These are phyloP conservation scores for Candida awuae DNA, from an alignment of 805 yeast species.

Conservation along the genomic window DNA sequence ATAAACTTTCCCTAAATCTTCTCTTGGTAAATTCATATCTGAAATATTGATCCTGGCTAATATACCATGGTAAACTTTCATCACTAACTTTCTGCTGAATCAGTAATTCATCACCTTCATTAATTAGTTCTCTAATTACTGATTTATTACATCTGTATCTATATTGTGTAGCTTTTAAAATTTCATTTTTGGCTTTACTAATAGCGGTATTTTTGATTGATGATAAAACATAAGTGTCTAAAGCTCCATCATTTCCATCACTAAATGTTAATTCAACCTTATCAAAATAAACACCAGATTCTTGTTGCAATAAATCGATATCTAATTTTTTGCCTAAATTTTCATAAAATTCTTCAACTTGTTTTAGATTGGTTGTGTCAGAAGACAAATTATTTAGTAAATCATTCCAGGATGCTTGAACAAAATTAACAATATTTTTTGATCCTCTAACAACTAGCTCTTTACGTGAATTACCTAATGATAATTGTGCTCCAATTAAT, in stretches of 20 bases:
- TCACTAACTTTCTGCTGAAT: slow-evolving; percentile 15
- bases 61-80: slow-evolving; percentile 27
- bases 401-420: slow-evolving; percentile 29
- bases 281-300: slow-evolving; percentile 29
- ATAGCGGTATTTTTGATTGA: slow-evolving; percentile 22
- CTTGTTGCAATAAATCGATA: slow-evolving; percentile 17
- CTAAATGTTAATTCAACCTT: slow-evolving; percentile 10
- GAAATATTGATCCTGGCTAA: slow-evolving; percentile 16
- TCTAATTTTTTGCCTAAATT: slow-evolving; percentile 18
- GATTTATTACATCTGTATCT: slow-evolving; percentile 16
- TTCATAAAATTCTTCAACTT: slow-evolving; percentile 15
- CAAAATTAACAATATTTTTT: slow-evolving; percentile 23
- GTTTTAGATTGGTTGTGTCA: slow-evolving; percentile 17
- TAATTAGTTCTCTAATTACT: slow-evolving; percentile 8
- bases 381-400: slow-evolving; percentile 23
- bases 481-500: slow-evolving; percentile 28
- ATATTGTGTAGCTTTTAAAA: slow-evolving; percentile 24
- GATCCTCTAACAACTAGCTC: slow-evolving; percentile 26
- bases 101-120: not conserved
- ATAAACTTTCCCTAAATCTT: slow-evolving; percentile 11
- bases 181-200: slow-evolving; percentile 20
- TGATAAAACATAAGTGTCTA: slow-evolving; percentile 22
- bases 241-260: slow-evolving; percentile 13
- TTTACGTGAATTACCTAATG: slow-evolving; percentile 20
- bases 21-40: slow-evolving; percentile 15